Evolutionary conservation across 805 yeast genomes (phyloP).

Genomic region (Candida pseudoglaebosa): DNA sequence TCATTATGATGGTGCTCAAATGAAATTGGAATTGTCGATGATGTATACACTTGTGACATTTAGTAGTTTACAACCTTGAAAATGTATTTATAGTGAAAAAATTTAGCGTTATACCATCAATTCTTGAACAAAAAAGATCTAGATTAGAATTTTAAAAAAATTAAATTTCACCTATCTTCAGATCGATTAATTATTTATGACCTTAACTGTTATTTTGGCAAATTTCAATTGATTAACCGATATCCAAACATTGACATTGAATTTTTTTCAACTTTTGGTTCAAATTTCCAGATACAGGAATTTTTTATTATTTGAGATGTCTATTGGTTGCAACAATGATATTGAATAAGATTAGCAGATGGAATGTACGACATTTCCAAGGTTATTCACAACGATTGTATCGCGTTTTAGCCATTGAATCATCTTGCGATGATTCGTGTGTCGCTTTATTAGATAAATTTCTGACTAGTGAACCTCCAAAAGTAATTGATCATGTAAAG

Average conservation of each 20-base stretch:
- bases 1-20: slow-evolving; percentile 24
- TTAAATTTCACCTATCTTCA: background rate
- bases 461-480: slow-evolving; percentile 35
- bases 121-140: background rate
- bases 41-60: slow-evolving; percentile 24
- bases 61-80: background rate
- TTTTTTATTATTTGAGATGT: background rate
- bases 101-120: background rate
- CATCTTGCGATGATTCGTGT: slow-evolving; percentile 95
- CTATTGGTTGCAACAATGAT: background rate
- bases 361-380: background rate
- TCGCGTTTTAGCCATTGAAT: slow-evolving; percentile 79
- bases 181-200: too few species aligned
- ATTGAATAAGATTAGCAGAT: background rate
- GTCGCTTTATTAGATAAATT: slow-evolving; percentile 67
- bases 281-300: slow-evolving; percentile 1
- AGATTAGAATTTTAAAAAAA: background rate
- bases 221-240: too few species aligned
- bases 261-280: background rate
- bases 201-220: too few species aligned
- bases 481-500: slow-evolving; percentile 55
- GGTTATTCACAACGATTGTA: slow-evolving; percentile 33
- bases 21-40: slow-evolving; percentile 34
- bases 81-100: background rate
- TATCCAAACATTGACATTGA: background rate